A percentile compares a stretch with the other conserved stretches of the same genome.
These are phyloP conservation scores for Saccharomyces jurei DNA, from an alignment of 805 yeast genomes.

Conservation along the genomic window DNA sequence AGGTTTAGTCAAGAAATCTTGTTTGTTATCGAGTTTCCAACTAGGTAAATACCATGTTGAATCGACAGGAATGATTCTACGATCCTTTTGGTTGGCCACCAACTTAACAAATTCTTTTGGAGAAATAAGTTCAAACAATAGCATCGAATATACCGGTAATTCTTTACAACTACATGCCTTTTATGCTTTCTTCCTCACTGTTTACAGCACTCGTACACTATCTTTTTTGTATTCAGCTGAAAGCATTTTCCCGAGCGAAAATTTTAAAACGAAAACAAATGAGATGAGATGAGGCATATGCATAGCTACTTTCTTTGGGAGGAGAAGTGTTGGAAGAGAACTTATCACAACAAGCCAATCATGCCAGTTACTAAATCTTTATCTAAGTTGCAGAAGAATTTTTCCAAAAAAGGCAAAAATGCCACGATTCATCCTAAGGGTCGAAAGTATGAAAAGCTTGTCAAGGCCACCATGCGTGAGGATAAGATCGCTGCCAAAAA, in stretches of 20 bases:
- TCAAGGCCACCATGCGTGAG: slow-evolving; percentile 82
- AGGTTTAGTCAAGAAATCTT: slow-evolving; percentile 45
- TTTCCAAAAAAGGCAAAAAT: slow-evolving; percentile 15
- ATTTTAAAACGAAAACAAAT: neutral
- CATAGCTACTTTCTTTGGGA: neutral
- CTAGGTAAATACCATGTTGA: slow-evolving; percentile 92
- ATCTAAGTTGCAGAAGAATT: slow-evolving; percentile 26
- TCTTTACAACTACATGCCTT: neutral
- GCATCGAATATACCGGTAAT: slow-evolving; percentile 7
- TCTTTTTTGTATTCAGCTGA: neutral
- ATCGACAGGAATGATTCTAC: slow-evolving; percentile 56
- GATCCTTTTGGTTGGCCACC: slow-evolving; percentile 14
- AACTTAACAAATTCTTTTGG: slow-evolving; percentile 22
- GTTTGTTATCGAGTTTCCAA: slow-evolving; percentile 47
- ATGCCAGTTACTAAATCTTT: slow-evolving; percentile 32
- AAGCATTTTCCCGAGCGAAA: neutral
- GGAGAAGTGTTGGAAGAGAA: neutral
- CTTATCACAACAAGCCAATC: neutral
- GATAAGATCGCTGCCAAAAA: slow-evolving; percentile 57
- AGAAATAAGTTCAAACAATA: slow-evolving; percentile 22
- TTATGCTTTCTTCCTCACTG: neutral
- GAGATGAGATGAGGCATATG: neutral
- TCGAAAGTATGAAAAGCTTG: slow-evolving; percentile 74
- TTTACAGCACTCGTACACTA: neutral
- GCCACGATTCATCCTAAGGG: slow-evolving; percentile 69